phyloP scores from a whole-genome alignment of 306 rosid genomes.

The Ziziphus jujuba region DNA sequence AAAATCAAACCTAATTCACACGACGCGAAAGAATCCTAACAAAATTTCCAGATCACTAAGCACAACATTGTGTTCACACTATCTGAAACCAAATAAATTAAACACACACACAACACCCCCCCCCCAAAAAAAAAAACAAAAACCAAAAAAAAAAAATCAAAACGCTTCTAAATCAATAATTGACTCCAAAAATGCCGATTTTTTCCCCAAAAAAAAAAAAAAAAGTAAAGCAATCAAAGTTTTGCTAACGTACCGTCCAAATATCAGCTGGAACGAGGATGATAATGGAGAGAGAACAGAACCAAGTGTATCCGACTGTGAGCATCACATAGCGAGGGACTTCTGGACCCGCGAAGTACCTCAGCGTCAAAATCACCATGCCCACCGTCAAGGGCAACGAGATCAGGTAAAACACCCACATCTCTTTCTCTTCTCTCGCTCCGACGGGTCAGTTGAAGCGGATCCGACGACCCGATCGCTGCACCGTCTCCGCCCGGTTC shows the following conservation, averaged over 20 bases:
- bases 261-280: constrained; percentile 97
- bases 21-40: not conserved
- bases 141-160: not conserved
- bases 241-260: constrained; percentile 63
- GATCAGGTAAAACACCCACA: constrained; percentile 98
- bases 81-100: not conserved
- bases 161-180: not conserved
- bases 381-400: constrained; percentile 86
- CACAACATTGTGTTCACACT: not conserved
- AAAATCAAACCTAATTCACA: not conserved
- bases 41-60: not conserved
- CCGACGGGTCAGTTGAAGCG: not conserved
- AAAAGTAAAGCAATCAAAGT: not conserved
- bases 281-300: constrained; percentile 90
- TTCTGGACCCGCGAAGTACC: constrained; percentile 80
- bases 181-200: not conserved
- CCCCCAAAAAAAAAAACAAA: too few species aligned
- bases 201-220: not conserved
- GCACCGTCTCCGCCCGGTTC: too few species aligned
- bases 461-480: not conserved
- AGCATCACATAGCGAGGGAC: constrained; percentile 88
- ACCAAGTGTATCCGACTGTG: constrained; percentile 96
- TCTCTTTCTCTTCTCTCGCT: constrained; percentile 21
- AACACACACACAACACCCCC: not conserved
- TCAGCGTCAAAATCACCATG: constrained; percentile 73